Base-by-base conservation (phyloP, 148 eudicot genomes). In the Talinum fruticosum region DNA sequence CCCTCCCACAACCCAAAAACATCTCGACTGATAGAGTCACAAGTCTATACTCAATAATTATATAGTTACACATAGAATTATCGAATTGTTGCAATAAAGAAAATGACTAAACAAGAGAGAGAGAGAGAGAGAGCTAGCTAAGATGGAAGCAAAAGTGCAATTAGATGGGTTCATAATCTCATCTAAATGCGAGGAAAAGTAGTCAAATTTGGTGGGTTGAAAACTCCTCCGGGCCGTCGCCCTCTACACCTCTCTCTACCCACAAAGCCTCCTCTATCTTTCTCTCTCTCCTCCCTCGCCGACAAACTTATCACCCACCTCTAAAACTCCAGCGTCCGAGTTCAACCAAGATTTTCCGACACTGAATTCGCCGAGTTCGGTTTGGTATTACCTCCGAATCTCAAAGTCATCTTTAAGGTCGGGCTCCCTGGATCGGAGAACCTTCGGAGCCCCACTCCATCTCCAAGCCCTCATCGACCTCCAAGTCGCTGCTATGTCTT, bases 401-500 rank as follows among this genome's bases (percentile, higher is more conserved):
- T 96, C 1, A 86, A 81, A 75, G 94, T 97, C 23, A 84, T 96
- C 23, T 90, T 96, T 13, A 84, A 88, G 0, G 88, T 91, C 34
- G 97, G 91, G 5, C 82, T 91, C 2, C 99, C 99, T 35, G 99
- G 97, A 21, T 87, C 97, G 97, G 97, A 87, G 97, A 5, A 84
- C 96, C 0, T 7, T 90, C 24, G 90, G 94, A 13, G 81, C 87
- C 15, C 84, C 96, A 41, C 88, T 64, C 5, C 97, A 91, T 3
- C 88, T 95, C 53, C 87, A 88, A 1, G 86, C 94, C 30, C 80
- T 90, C 21, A 81, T 96, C 24, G 85, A 90, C 71, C 86, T 96
- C 30, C 99, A 97, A 0, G 84, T 91, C 34, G 99, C 97, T 7
- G 88, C 97, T 2, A 80, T 93, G 26, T 87, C 97, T 0, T 86